Base-by-base conservation (phyloP, 163 green algal species). In the Scenedesmus sp. region DNA sequence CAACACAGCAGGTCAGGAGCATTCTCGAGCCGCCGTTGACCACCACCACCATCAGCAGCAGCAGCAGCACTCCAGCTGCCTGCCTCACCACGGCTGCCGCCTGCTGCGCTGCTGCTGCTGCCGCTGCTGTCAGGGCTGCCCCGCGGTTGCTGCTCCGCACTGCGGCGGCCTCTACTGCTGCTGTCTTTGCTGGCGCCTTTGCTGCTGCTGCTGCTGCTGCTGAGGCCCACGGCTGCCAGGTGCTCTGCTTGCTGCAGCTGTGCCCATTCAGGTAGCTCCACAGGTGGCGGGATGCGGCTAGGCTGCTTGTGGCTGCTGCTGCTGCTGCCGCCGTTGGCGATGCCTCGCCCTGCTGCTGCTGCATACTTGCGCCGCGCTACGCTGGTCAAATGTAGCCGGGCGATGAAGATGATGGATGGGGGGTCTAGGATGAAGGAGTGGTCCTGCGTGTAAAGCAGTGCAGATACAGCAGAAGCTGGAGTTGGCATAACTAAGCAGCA, bases 1-100 rank as follows among this genome's bases (percentile, higher is more conserved):
- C 88, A 92, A 56, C 88, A 92, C 34, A 92, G 60, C n/a, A 87
- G 26, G 1, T 92, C 88, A n/a, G 88, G 88, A 3, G 88, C 88
- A 82, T 92, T 79, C 4, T 88, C 79, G 9, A 92, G 34, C 20
- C 62, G 79, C 73, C 73, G 76, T 6, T 20, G 4, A 54, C 16
- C 64, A 54, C 62, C 85, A 82, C 6, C 85, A 82, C 18, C 16
- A 52, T 34, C 57, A 34, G 1, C 23, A 70, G 1, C 57, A 77
- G 85, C 85, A 26, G 46, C 15, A 23, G 26, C 57, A 34, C 34
- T 57, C 12, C 76, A 57, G 34, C 76, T 59, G 34, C 46, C 70
- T 7, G 23, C 23, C 3, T 52, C 1, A 8, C 5, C 70, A 52
- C 64, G 59, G 64, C 85, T 90, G 85, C 85, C 79, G 7, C 52